These are phyloP conservation scores for Amoebophrya sp. DNA, from an alignment of 169 alveolate species.

Conservation along the genomic window DNA sequence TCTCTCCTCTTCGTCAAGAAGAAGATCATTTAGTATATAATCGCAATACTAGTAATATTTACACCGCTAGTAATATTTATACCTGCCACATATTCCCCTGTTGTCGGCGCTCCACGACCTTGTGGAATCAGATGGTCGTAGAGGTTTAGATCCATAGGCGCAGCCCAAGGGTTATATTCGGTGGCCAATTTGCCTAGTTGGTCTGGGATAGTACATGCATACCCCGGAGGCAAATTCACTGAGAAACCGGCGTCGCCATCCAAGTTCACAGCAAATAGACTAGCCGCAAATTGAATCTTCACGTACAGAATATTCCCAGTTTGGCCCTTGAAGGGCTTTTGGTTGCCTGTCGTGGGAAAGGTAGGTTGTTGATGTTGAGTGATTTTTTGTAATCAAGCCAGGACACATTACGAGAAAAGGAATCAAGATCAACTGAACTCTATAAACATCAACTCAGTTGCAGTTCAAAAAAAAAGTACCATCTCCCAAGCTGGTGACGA, in stretches of 20 bases:
- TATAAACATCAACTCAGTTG: too few relatives aligned
- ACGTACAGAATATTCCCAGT: neutral
- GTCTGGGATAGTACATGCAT: neutral
- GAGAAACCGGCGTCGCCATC: neutral
- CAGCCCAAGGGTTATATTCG: slow-evolving; percentile 9
- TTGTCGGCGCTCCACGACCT: neutral
- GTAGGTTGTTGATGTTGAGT: too few relatives aligned
- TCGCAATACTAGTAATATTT: too few relatives aligned
- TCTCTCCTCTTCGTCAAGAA: too few relatives aligned
- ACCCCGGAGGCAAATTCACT: neutral
- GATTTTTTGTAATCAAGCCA: too few relatives aligned
- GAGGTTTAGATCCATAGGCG: neutral
- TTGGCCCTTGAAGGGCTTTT: neutral
- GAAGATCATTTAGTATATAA: too few relatives aligned
- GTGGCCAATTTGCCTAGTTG: neutral
- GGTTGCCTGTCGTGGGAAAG: too few relatives aligned
- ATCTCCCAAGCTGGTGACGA: neutral
- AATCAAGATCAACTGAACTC: too few relatives aligned
- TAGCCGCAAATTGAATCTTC: neutral
- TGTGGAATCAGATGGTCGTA: neutral
- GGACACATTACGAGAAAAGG: too few relatives aligned
- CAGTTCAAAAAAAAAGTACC: too few relatives aligned
- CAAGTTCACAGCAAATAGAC: neutral
- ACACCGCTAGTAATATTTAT: too few relatives aligned
- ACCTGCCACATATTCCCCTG: neutral